A percentile compares a stretch with the other conserved stretches of the same genome.
phyloP scores from a whole-genome alignment of 1,284 basidiomycete species.

The Earliella scabrosa region DNA sequence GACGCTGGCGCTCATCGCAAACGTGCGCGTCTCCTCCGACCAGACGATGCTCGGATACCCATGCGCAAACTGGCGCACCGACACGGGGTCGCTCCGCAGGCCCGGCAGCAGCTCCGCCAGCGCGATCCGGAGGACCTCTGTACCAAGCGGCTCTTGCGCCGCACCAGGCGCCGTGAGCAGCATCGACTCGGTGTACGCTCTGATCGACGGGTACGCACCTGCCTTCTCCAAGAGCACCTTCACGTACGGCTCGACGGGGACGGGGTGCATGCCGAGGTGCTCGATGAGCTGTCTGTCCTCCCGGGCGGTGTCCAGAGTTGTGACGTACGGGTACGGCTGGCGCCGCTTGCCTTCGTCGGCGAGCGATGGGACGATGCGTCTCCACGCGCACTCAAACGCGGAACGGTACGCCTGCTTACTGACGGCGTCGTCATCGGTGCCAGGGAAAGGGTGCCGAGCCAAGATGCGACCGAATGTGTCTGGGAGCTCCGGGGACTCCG shows the following conservation, averaged over 20 bases:
- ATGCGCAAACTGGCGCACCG: constrained; percentile 7
- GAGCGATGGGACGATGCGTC: not conserved
- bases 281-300: constrained; percentile 7
- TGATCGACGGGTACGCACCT: constrained; percentile 14
- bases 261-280: constrained; percentile 7
- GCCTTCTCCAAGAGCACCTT: constrained; percentile 6
- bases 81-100: constrained; percentile 4
- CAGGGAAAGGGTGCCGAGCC: not conserved
- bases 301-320: not conserved
- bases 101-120: constrained; percentile 11
- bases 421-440: not conserved
- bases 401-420: constrained; percentile 6
- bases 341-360: not conserved
- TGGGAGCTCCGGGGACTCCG: not conserved
- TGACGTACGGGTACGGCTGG: constrained; percentile 8
- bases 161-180: constrained; percentile 7
- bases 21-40: constrained; percentile 4
- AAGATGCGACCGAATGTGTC: constrained; percentile 9
- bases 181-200: constrained; percentile 7
- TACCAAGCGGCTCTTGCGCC: not conserved
- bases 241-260: constrained; percentile 6
- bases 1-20: not conserved
- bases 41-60: constrained; percentile 9
- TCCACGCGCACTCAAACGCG: constrained; percentile 16
- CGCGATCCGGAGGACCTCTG: constrained; percentile 5